These are phyloP conservation scores for Nothophaeocryptopus gaeumannii DNA, from an alignment of 2,329 filamentous ascomycete genomes.

Conservation along the genomic window DNA sequence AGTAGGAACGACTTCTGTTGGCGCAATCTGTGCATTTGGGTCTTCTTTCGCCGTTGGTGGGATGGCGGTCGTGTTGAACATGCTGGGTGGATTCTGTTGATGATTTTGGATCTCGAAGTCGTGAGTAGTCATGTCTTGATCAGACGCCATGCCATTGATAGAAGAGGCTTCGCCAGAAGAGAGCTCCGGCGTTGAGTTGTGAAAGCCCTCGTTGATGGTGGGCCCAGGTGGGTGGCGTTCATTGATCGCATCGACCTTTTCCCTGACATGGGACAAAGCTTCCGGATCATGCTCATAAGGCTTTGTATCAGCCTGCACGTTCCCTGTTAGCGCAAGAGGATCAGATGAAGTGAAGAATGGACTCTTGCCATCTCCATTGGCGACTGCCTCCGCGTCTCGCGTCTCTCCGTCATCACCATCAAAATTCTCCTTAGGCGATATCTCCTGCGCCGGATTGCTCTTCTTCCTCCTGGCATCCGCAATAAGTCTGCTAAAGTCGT, in stretches of 20 bases:
- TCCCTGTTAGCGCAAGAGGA: conserved; percentile 7
- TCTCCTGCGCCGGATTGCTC: conserved; percentile 23
- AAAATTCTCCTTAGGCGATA: conserved; percentile 9
- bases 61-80: conserved; percentile 6
- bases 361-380: conserved; percentile 17
- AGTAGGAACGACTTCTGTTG: background rate
- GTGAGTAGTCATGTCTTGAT: no score
- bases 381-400: conserved; percentile 9
- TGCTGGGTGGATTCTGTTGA: conserved; percentile 8
- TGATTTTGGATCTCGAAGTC: no score
- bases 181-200: conserved; percentile 1
- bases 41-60: background rate
- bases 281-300: conserved; percentile 29
- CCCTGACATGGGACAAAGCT: conserved; percentile 25
- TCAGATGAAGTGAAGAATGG: conserved; percentile 7
- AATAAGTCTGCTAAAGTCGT: conserved; percentile 76
- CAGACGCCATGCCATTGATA: no score
- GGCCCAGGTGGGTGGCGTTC: conserved; percentile 18
- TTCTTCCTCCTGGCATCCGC: conserved; percentile 65
- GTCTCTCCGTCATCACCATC: conserved; percentile 6
- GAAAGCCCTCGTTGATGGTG: conserved; percentile 24
- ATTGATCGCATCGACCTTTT: conserved; percentile 28
- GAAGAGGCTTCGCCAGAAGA: no score
- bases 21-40: background rate
- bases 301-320: conserved; percentile 8